Evolutionary conservation across 2,329 filamentous ascomycete genomes (phyloP), one percentile per base, ranked within the genome.

Genomic region (Zymoseptoria brevis): DNA sequence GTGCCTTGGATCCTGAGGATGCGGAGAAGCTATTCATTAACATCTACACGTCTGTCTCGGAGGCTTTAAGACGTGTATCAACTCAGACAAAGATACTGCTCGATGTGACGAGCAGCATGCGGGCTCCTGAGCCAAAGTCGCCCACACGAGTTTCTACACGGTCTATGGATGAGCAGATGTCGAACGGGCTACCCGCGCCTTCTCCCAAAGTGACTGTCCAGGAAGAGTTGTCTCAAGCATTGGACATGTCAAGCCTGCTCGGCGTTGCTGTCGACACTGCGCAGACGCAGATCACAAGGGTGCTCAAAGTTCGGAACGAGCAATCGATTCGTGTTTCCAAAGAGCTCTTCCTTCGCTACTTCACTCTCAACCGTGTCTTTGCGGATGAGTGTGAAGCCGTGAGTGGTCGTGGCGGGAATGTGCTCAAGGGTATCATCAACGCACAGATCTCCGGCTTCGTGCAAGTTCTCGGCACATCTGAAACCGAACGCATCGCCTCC

Each of bases 21-120:
- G 90, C 91, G 0, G 93, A 97, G 73, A 83, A 86, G 6, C 83
- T 97, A 67, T 81, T 97, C 13, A 79, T 85, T 29, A 89, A 85
- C 59, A 88, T 96, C 16, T 99, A 97, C 69, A 87, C 91, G 19
- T 86, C 88, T 35, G 87, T 96, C 8, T 88, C 93, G 3, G 94
- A 99, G 76, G 89, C 89, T 3, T 73, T 99, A 53, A 82, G 94
- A 58, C 83, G 94, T 68, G 77, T 96, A 7, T 90, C 90, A 19
- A 92, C 90, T 0, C 93, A 97, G 72, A 88, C 94, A 57, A 99
- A 99, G 73, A 86, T 97, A 8, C 76, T 99, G n/a, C 80, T 99
- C 8, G 94, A 99, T 73, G 89, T 96, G 19, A 94, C 92, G 0
- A 96, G 91, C 71, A 87, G 84, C 11, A 80, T 89, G 55, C 79